A percentile compares a stretch with the other conserved stretches of the same genome.
Evolutionary conservation across 495 filamentous ascomycete species (phyloP).

Genomic region (Neurospora sp.): DNA sequence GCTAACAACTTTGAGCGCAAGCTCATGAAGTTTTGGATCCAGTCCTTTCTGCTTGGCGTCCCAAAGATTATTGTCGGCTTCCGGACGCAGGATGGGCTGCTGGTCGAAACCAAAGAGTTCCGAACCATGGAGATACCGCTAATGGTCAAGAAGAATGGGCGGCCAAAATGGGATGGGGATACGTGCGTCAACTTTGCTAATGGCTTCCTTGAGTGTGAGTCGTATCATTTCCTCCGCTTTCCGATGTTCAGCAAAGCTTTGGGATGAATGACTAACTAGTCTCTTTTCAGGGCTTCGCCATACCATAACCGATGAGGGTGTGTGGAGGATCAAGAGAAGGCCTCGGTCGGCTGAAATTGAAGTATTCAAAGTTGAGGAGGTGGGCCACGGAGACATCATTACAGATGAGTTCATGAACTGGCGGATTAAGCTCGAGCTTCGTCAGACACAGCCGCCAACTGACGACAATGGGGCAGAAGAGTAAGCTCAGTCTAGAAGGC

Average conservation of each 20-base stretch:
- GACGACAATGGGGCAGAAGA: neutral
- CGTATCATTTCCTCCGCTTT: neutral
- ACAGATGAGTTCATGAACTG: constrained; percentile 65
- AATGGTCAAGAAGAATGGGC: constrained; percentile 54
- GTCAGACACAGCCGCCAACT: neutral
- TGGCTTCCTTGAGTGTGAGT: constrained; percentile 60
- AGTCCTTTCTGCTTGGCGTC: constrained; percentile 89
- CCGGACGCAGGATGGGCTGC: constrained; percentile 60
- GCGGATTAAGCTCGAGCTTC: constrained; percentile 44
- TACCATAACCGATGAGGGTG: constrained; percentile 58
- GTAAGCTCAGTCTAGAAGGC: neutral
- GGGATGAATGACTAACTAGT: neutral
- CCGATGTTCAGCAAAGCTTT: neutral
- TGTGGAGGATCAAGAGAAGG: constrained; percentile 68
- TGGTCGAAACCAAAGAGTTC: constrained; percentile 62
- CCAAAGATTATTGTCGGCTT: constrained; percentile 88
- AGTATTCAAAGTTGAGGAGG: constrained; percentile 60
- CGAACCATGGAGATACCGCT: constrained; percentile 67
- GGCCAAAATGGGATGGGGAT: constrained; percentile 74
- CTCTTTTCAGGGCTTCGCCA: constrained; percentile 46
- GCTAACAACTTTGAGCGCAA: constrained; percentile 75
- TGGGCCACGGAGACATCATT: constrained; percentile 67
- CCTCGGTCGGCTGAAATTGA: constrained; percentile 51
- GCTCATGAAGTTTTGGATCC: constrained; percentile 89
- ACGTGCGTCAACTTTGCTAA: constrained; percentile 82